These are phyloP conservation scores for Chlorella ohadii DNA, from an alignment of 139 green algal species.

Conservation along the genomic window DNA sequence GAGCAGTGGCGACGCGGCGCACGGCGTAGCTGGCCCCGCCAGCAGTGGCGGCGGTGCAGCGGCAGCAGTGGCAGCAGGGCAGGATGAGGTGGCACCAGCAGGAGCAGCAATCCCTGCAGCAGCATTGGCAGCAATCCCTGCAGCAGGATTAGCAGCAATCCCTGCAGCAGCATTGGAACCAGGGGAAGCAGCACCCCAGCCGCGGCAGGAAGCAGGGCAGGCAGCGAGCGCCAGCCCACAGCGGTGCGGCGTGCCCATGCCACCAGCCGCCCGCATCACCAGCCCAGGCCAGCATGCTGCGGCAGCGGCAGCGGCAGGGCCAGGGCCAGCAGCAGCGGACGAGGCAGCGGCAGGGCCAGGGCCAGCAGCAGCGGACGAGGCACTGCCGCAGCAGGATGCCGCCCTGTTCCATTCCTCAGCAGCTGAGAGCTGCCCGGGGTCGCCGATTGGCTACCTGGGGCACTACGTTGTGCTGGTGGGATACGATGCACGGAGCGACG, in stretches of 20 bases:
- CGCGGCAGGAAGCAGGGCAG: no score
- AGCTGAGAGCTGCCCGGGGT: no score
- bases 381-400: not conserved
- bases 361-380: not conserved
- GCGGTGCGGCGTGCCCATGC: no score
- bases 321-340: not conserved
- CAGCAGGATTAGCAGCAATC: not conserved
- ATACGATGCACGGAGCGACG: slow-evolving; percentile 45
- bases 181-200: no score
- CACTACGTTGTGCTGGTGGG: slow-evolving; percentile 73
- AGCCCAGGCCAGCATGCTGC: no score
- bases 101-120: not conserved
- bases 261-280: no score
- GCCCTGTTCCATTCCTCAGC: no score
- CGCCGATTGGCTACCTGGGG: slow-evolving; percentile 18
- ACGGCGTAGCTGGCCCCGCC: not conserved
- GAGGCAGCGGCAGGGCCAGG: not conserved
- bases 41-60: not conserved
- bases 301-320: not conserved
- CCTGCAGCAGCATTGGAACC: no score
- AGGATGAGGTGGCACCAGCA: not conserved
- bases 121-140: not conserved
- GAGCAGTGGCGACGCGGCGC: not conserved
- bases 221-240: no score
- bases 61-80: not conserved